Percentiles rank a stretch among this genome's conserved stretches.
Evolutionary conservation across 1,284 basidiomycete genomes (phyloP).

Genomic region (Golubevia sp.): DNA sequence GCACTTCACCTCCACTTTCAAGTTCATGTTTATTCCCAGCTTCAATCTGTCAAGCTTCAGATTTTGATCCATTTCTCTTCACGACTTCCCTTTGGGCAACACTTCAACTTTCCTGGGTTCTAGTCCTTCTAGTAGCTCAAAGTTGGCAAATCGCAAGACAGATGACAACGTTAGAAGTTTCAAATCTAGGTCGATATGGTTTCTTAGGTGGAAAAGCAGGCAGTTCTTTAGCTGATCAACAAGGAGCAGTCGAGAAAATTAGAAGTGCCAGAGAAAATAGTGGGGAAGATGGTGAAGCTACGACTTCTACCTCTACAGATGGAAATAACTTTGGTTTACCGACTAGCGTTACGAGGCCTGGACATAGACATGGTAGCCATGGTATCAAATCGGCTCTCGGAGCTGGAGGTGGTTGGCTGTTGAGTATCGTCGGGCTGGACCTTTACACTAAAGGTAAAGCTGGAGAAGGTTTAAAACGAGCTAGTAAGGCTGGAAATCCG

Average conservation of each 20-base stretch:
- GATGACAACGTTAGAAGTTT: constrained; percentile 95
- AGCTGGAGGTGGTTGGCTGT: too few species aligned
- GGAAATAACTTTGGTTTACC: neutral
- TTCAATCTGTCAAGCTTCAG: constrained; percentile 68
- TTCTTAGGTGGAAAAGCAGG: constrained; percentile 92
- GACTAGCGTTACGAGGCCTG: neutral
- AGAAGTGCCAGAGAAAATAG: neutral
- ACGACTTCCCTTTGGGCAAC: constrained; percentile 80
- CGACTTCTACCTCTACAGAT: constrained; percentile 2
- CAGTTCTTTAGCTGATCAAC: constrained; percentile 65
- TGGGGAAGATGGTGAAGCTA: neutral
- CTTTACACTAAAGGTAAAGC: constrained; percentile 88
- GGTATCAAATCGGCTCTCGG: too few species aligned
- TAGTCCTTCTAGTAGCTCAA: constrained; percentile 81
- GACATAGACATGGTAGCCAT: neutral
- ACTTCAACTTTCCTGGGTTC: constrained; percentile 90
- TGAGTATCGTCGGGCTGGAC: constrained; percentile 88
- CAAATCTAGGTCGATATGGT: constrained; percentile 90
- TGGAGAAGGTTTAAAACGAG: constrained; percentile 73
- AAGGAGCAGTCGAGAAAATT: neutral
- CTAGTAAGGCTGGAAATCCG: constrained; percentile 77
- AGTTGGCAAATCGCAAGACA: constrained; percentile 89
- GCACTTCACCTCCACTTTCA: constrained; percentile 63
- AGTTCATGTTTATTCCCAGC: constrained; percentile 71
- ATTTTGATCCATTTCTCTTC: constrained; percentile 80